phyloP scores from a whole-genome alignment of 805 yeast species.

The Candida chauliodis region DNA sequence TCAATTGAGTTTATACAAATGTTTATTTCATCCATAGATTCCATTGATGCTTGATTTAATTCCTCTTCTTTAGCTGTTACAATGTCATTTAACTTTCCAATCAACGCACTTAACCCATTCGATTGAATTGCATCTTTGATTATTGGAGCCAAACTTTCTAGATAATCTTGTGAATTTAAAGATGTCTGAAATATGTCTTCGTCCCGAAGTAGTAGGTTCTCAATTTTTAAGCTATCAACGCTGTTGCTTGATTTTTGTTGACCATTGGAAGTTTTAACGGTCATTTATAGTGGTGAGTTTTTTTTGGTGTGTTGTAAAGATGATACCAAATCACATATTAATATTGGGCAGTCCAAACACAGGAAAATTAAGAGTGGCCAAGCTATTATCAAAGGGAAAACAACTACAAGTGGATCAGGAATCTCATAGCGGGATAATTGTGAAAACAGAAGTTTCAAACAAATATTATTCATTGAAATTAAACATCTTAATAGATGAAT shows the following conservation, averaged over 20 bases:
- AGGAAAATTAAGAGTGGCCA: conserved; percentile 35
- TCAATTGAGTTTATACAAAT: conserved; percentile 62
- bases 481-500: conserved; percentile 36
- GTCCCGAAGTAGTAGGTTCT: conserved; percentile 35
- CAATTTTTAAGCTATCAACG: conserved; percentile 28
- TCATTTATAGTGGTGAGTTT: too few species aligned
- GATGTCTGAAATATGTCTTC: conserved; percentile 45
- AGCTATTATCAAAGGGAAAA: conserved; percentile 23
- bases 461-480: conserved; percentile 29
- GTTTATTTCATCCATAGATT: conserved; percentile 54
- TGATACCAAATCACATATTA: conserved; percentile 39
- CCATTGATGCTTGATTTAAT: conserved; percentile 57
- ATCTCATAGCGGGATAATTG: conserved; percentile 32
- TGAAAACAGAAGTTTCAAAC: conserved; percentile 22
- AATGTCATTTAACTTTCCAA: conserved; percentile 51
- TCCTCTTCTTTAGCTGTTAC: conserved; percentile 61
- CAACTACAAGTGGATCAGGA: conserved; percentile 20
- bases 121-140: conserved; percentile 58
- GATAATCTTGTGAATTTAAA: conserved; percentile 59
- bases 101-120: conserved; percentile 53
- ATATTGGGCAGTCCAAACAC: conserved; percentile 42
- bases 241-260: not conserved
- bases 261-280: too few species aligned
- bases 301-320: conserved; percentile 5
- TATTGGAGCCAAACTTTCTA: conserved; percentile 78